phyloP scores from a whole-genome alignment of 2,329 filamentous ascomycete genomes.

The Fusarium multiceps region DNA sequence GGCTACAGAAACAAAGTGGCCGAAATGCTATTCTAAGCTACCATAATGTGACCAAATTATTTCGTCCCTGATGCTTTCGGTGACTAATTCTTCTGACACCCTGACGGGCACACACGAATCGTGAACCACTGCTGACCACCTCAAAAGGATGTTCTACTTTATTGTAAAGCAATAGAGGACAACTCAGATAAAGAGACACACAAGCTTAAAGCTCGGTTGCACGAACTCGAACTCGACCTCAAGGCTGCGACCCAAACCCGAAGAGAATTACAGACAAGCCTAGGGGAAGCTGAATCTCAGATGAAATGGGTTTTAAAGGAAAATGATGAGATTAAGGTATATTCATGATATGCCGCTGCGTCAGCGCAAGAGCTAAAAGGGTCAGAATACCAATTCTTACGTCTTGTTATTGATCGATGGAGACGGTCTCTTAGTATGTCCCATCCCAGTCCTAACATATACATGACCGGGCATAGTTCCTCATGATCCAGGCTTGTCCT shows the following conservation, averaged over 20 bases:
- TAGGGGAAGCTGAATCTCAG: slow-evolving; percentile 55
- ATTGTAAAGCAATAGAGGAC: slow-evolving; percentile 57
- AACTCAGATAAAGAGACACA: slow-evolving; percentile 58
- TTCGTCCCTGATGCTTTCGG: neutral
- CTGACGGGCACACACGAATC: neutral
- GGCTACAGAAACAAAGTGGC: neutral
- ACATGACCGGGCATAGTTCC: neutral
- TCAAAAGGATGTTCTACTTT: slow-evolving; percentile 49
- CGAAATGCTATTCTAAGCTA: neutral
- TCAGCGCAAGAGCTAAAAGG: slow-evolving; percentile 31
- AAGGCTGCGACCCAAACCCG: slow-evolving; percentile 60
- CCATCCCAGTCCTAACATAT: neutral
- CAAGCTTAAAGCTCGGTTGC: slow-evolving; percentile 55
- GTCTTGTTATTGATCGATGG: slow-evolving; percentile 71
- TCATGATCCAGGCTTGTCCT: neutral
- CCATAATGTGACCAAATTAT: neutral
- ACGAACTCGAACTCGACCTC: slow-evolving; percentile 62
- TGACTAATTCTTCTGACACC: neutral
- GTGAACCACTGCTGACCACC: slow-evolving; percentile 3
- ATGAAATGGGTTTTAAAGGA: slow-evolving; percentile 52
- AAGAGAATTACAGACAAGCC: slow-evolving; percentile 62
- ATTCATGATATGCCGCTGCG: slow-evolving; percentile 18
- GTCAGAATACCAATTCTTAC: slow-evolving; percentile 67
- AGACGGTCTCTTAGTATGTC: slow-evolving; percentile 67
- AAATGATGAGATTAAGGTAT: slow-evolving; percentile 61